A percentile compares a stretch with the other conserved stretches of the same genome.
Evolutionary conservation across 345 rosid species (phyloP).

Genomic region (Lagerstroemia speciosa): DNA sequence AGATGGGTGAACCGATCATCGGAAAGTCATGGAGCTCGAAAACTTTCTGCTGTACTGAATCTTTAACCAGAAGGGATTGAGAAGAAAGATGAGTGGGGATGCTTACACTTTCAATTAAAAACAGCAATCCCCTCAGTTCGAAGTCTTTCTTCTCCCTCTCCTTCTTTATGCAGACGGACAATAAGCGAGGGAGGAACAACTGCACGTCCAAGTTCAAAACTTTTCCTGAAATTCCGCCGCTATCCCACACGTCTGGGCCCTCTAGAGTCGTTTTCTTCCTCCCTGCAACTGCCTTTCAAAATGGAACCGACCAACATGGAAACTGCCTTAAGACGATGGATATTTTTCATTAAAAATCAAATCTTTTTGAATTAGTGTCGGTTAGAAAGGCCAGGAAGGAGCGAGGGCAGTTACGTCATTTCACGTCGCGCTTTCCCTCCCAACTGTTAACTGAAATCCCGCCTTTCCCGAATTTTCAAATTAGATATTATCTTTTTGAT

Average conservation of each 20-base stretch:
- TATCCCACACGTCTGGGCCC: neutral
- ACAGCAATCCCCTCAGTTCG: neutral
- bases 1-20: neutral
- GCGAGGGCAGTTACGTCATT: neutral
- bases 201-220: slow-evolving; percentile 1
- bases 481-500: neutral
- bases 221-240: slow-evolving; percentile 6
- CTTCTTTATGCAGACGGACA: slow-evolving; percentile 1
- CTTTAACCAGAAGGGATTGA: neutral
- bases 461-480: neutral
- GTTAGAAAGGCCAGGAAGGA: neutral
- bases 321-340: neutral
- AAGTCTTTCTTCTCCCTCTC: neutral
- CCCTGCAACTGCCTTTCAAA: neutral
- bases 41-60: neutral
- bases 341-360: neutral
- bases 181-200: neutral
- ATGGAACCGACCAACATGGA: neutral
- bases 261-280: neutral
- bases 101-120: neutral
- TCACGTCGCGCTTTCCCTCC: too few relatives aligned
- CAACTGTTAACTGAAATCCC: neutral
- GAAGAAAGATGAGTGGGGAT: neutral
- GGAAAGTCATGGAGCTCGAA: neutral
- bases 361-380: neutral